These are phyloP conservation scores for Paraphaeosphaeria minitans DNA, from an alignment of 2,329 filamentous ascomycete genomes.

Conservation along the genomic window DNA sequence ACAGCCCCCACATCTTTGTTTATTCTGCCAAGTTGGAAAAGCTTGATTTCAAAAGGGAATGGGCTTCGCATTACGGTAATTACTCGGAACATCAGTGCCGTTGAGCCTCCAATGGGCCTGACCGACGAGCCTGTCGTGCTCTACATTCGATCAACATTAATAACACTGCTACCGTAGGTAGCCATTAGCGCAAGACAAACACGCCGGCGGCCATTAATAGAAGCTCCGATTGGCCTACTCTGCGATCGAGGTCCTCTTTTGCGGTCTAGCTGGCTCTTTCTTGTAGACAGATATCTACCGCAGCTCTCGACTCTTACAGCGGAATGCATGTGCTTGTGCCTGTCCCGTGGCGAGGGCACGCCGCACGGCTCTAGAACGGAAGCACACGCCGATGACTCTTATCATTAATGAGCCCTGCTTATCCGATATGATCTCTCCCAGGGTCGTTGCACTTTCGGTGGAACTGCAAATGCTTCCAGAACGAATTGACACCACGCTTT, in stretches of 20 bases:
- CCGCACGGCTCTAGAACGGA: neutral
- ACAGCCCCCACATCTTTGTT: neutral
- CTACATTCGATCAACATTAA: neutral
- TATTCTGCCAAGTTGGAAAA: neutral
- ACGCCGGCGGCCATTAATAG: too few relatives aligned
- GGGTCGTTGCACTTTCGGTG: neutral
- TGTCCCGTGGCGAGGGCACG: neutral
- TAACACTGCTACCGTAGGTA: neutral
- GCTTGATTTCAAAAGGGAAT: neutral
- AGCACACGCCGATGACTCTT: neutral
- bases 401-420: neutral
- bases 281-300: neutral
- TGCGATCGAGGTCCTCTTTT: too few relatives aligned
- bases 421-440: neutral
- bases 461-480: neutral
- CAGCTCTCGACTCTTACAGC: neutral
- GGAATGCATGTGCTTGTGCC: neutral
- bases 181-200: too few relatives aligned
- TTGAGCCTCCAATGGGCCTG: neutral
- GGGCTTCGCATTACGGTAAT: neutral
- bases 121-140: neutral
- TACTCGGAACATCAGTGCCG: neutral
- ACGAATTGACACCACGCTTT: neutral
- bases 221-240: too few relatives aligned
- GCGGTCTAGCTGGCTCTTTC: too few relatives aligned